Evolutionary conservation across 192 early-diverging fungal species (phyloP), one percentile per base, ranked within the genome.

Genomic region (Dimargaris cristalligena): DNA sequence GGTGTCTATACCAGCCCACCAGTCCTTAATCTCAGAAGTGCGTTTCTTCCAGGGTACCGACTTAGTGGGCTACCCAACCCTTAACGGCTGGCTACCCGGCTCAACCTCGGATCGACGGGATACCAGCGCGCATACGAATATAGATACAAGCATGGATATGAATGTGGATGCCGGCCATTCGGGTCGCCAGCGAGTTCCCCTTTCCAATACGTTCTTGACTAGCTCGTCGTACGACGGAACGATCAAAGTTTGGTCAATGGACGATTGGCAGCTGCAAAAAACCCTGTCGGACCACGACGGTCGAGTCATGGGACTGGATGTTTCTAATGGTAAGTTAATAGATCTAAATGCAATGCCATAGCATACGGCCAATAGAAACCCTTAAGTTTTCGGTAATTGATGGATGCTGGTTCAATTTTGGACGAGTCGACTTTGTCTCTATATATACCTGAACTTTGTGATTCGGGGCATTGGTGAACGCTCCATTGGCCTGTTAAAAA

Each of bases 211-310:
- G 52, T 93, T 87, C 67, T 47, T 99, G 62, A 86, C 83, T 0
- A 81, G 82, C 44, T 72, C 78, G 14, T 84, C 85, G 35, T 94
- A 90, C 66, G 95, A 99, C 61, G 90, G 92, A 0, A 80, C 87
- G 9, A 78, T 92, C 48, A 99, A 92, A 65, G 67, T 99, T 6
- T 99, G 90, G 88, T 85, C 85, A 28, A 85, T 82, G 18, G 95
- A 92, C 41, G 92, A 97, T 66, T 99, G 82, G 78, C 91, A 89
- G 66, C 78, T 90, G 50, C 71, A 94, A 58, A 91, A 88, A 63
- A 84, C 81, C 35, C 73, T 99, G 52, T 75, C 82, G 20, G 94
- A 92, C 0, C 81, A 94, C 58, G 86, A 90, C 45, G 86, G 87
- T 57, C 93, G 90, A 65, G 88, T 99, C 0, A 89, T 89, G 77